Conservation (phyloP, 306 rosid species). For the Lathyrus tuberosus region DNA sequence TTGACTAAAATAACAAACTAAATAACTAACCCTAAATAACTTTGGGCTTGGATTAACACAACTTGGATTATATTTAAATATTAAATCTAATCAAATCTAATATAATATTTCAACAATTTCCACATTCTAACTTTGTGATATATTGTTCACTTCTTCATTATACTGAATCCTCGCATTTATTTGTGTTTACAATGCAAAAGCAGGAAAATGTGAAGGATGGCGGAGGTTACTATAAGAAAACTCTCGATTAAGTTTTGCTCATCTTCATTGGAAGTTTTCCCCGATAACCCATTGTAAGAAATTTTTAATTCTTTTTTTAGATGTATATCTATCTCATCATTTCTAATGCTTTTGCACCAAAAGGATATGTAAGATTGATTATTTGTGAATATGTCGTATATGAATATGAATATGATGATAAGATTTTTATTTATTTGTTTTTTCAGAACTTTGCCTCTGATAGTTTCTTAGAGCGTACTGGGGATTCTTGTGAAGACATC, state of each 20-base stretch:
- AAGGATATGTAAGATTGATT: constrained; percentile 16
- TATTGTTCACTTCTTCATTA: constrained; percentile 30
- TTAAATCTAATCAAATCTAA: too few relatives aligned
- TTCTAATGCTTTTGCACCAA: not conserved
- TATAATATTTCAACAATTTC: too few relatives aligned
- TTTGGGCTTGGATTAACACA: too few relatives aligned
- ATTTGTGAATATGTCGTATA: too few relatives aligned
- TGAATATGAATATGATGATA: not conserved
- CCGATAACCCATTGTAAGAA: constrained; percentile 93
- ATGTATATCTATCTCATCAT: not conserved
- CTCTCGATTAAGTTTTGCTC: constrained; percentile 59
- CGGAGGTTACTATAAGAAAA: constrained; percentile 29
- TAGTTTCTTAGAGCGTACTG: constrained; percentile 93
- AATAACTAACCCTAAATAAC: too few relatives aligned
- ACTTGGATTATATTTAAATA: too few relatives aligned
- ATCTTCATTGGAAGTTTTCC: constrained; percentile 39
- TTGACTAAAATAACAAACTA: too few relatives aligned
- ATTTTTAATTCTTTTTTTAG: not conserved
- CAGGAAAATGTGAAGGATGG: constrained; percentile 62
- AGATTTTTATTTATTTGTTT: constrained; percentile 15
- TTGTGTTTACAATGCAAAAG: constrained; percentile 39
- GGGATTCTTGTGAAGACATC: too few relatives aligned
- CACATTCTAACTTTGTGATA: constrained; percentile 19
- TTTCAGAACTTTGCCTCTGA: constrained; percentile 93
- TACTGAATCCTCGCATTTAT: constrained; percentile 37